Evolutionary conservation across 225 moss, liverwort and hornwort genomes (phyloP).

Genomic region (Rhytidiadelphus loreus): DNA sequence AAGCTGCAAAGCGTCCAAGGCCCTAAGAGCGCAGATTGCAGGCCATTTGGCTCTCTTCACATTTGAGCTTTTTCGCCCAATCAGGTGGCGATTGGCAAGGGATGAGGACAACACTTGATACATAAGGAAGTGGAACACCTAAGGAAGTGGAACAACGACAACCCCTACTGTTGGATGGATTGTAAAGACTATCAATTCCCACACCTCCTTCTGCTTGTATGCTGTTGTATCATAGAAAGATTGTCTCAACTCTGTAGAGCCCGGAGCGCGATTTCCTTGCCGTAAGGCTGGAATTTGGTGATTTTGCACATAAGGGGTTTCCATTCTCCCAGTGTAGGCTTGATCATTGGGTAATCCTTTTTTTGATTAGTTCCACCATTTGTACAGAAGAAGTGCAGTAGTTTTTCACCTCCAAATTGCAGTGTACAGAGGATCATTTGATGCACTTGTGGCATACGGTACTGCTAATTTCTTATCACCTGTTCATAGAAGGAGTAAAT

Average conservation of each 20-base stretch:
- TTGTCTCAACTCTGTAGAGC: not conserved
- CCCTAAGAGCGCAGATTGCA: not conserved
- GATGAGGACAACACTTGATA: not conserved
- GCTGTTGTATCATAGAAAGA: constrained; percentile 30
- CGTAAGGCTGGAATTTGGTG: not conserved
- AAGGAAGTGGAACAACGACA: not conserved
- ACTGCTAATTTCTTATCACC: not conserved
- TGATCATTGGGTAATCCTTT: constrained; percentile 20
- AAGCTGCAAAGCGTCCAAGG: constrained; percentile 57
- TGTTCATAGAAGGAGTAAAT: constrained; percentile 25
- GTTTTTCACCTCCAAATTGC: constrained; percentile 6
- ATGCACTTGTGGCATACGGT: constrained; percentile 12
- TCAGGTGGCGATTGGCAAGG: not conserved
- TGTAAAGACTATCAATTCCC: constrained; percentile 9
- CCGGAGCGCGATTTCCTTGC: constrained; percentile 1
- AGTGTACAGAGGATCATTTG: constrained; percentile 35
- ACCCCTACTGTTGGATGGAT: constrained; percentile 9
- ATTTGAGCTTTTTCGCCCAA: not conserved
- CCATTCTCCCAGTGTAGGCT: constrained; percentile 5
- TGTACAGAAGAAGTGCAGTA: constrained; percentile 21
- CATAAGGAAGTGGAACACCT: not conserved
- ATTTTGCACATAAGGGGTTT: constrained; percentile 23
- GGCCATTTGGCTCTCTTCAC: not conserved
- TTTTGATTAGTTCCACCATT: constrained; percentile 30
- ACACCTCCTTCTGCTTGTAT: constrained; percentile 23